Conservation (phyloP, 164 flowering plant genomes). For the Chloranthus sessilifolius region DNA sequence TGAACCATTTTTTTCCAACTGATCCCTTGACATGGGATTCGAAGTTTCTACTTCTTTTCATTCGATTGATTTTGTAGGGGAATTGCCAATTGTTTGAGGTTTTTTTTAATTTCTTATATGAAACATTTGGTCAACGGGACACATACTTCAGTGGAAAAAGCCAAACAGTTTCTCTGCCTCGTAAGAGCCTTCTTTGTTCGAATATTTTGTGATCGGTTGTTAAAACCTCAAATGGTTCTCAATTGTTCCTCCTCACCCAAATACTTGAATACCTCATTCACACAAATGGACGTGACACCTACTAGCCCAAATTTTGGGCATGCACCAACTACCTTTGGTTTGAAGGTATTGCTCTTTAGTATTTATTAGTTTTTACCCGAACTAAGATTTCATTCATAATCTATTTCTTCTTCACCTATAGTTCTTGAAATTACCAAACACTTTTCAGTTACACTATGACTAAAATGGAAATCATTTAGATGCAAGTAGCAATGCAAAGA, state of each 20-base stretch:
- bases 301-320: slow-evolving; percentile 35
- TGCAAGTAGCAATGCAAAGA: no score
- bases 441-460: no score
- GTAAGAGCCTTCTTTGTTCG: slow-evolving; percentile 21
- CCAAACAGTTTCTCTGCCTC: slow-evolving; percentile 32
- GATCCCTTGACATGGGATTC: no score
- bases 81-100: slow-evolving; percentile 88
- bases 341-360: slow-evolving; percentile 66
- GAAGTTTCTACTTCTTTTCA: slow-evolving; percentile 21
- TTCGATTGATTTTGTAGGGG: slow-evolving; percentile 56
- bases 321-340: slow-evolving; percentile 44
- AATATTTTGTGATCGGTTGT: slow-evolving; percentile 65
- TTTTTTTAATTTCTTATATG: slow-evolving; percentile 66
- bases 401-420: no score
- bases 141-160: slow-evolving; percentile 50
- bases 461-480: no score
- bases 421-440: no score
- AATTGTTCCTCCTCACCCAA: slow-evolving; percentile 40
- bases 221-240: slow-evolving; percentile 43
- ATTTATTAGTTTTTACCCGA: no score
- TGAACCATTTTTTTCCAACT: no score
- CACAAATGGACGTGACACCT: slow-evolving; percentile 66
- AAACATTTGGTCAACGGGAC: slow-evolving; percentile 72
- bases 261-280: slow-evolving; percentile 36
- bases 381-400: no score